These are phyloP conservation scores for Pestalotiopsis sp. DNA, from an alignment of 2,329 filamentous ascomycete genomes.

Conservation along the genomic window DNA sequence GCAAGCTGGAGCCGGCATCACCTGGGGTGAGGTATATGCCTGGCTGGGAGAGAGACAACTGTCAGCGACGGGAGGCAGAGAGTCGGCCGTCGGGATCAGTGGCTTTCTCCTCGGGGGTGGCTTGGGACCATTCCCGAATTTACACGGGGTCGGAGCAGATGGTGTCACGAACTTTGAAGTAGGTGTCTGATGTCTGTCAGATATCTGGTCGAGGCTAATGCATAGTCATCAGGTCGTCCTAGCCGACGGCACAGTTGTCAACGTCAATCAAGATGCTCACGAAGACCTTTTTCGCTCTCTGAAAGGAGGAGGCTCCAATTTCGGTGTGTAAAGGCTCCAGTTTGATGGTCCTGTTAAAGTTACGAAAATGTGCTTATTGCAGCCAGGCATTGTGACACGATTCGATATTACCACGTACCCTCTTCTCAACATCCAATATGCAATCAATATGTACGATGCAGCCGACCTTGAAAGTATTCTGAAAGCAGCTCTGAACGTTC, in stretches of 20 bases:
- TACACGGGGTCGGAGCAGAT: conserved; percentile 21
- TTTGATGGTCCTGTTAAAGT: neutral
- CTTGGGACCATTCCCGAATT: conserved; percentile 19
- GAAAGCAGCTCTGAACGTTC: conserved; percentile 12
- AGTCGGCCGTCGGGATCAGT: conserved; percentile 18
- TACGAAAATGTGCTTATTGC: neutral
- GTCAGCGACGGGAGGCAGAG: conserved; percentile 19
- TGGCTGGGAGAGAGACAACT: conserved; percentile 19
- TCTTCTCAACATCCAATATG: conserved; percentile 18
- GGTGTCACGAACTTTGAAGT: conserved; percentile 22
- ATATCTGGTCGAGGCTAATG: neutral
- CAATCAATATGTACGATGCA: conserved; percentile 19
- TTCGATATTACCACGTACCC: conserved; percentile 21
- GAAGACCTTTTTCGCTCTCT: conserved; percentile 19
- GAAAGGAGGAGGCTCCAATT: conserved; percentile 24
- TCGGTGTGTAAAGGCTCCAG: conserved; percentile 9
- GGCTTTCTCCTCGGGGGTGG: conserved; percentile 24
- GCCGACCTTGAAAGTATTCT: conserved; percentile 19
- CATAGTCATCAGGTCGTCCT: conserved; percentile 16
- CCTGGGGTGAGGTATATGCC: conserved; percentile 19
- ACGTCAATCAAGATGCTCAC: conserved; percentile 17
- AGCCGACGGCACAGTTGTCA: conserved; percentile 19
- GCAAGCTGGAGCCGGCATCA: conserved; percentile 14
- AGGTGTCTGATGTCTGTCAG: neutral
- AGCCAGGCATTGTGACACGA: conserved; percentile 21